Evolutionary conservation across 2,329 filamentous ascomycete genomes (phyloP), one percentile per base, ranked within the genome.

Genomic region (Plenodomus biglobosus): DNA sequence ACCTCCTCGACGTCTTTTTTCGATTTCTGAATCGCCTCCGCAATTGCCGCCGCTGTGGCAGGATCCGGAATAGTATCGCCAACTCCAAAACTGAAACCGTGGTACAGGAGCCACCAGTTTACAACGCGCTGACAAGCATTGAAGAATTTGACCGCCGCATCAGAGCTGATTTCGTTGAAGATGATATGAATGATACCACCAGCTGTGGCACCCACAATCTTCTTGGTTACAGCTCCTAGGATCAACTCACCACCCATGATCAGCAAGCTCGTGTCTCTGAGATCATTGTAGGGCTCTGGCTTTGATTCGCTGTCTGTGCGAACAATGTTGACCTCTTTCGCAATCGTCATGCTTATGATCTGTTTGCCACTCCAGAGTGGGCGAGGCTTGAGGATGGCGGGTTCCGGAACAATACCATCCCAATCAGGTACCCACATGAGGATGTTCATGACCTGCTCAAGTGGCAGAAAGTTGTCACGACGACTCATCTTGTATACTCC

Each of bases 291-390:
- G 1, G 61, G 53, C 30, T 48, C 57, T 2, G 61, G 58, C 40
- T 82, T 74, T 46, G 80, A 78, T 48, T 88, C 85, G 39, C 85
- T 84, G 38, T 83, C 78, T 50, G 86, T 82, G 39, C 62, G 53
- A 21, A 61, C 48, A 52, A 86, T 80, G 69, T 92, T 97, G 61
- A 99, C 85, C 55, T 91, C 90, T 46, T 84, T 79, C 15, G 94
- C 92, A 56, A 99, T 87, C 48, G 94, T 85, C 84, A 97, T 84
- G 74, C 92, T 96, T 68, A 95, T 85, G 58, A 99, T 86, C 75
- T 99, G 94, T 76, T 99, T 99, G 62, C 94, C 94, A 42, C 92
- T 97, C 94, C 94, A 99, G 60, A 91, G 85, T 36, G 94, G 91
- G 44, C 85, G 81, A 8, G 94, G 94, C 75, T 96, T 96, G 56